Evolutionary conservation across 73 alveolate genomes (phyloP).

Genomic region (Blepharisma stoltei): DNA sequence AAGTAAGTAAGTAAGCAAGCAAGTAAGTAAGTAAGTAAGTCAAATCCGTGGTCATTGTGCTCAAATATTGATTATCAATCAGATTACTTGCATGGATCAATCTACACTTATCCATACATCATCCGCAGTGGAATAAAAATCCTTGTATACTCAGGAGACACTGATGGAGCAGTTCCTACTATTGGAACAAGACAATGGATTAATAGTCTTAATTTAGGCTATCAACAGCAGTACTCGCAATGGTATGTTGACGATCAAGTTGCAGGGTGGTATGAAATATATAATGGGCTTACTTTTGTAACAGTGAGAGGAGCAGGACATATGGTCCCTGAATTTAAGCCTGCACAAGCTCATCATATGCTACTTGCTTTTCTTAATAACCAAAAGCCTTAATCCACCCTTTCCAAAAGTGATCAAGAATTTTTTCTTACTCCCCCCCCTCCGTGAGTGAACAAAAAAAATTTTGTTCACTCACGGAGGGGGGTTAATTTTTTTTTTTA

Average conservation of each 20-base stretch:
- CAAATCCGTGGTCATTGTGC: constrained; percentile 64
- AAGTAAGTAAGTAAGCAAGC: too few species aligned
- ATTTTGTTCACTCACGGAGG: too few species aligned
- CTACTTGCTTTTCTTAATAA: constrained; percentile 36
- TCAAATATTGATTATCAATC: constrained; percentile 37
- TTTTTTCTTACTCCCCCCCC: too few species aligned
- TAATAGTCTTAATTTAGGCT: constrained; percentile 38
- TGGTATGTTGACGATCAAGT: constrained; percentile 47
- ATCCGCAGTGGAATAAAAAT: constrained; percentile 33
- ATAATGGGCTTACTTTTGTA: constrained; percentile 68
- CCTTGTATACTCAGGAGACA: constrained; percentile 63
- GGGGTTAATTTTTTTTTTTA: too few species aligned
- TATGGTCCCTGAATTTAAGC: constrained; percentile 92
- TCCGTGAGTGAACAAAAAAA: too few species aligned
- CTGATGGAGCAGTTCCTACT: constrained; percentile 67
- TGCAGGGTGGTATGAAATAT: constrained; percentile 56
- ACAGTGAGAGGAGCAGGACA: constrained; percentile 97
- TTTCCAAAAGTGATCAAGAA: too few species aligned
- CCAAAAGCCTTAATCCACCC: neutral
- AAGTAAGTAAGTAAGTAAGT: too few species aligned
- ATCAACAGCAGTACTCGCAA: constrained; percentile 49
- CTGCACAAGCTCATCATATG: constrained; percentile 55
- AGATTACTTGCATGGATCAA: constrained; percentile 33
- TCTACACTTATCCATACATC: constrained; percentile 43
- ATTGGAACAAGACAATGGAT: constrained; percentile 60